phyloP scores from a whole-genome alignment of 129 eudicot species.

The Chrysanthemum lavandulifolium region DNA sequence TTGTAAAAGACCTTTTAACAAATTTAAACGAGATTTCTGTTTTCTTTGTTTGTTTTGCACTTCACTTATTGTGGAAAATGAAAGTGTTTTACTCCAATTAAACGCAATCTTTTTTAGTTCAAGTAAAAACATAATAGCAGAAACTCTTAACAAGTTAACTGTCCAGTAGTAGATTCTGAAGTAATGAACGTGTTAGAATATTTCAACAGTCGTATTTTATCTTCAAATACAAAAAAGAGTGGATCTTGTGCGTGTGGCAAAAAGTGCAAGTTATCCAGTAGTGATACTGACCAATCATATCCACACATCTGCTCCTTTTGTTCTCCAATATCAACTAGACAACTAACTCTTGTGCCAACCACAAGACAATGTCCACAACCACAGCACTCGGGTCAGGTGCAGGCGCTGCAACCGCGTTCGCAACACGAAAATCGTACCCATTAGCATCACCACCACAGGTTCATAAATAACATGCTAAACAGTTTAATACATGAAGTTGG shows the following conservation, averaged over 20 bases:
- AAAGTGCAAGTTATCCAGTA: slow-evolving; percentile 28
- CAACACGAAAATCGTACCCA: slow-evolving; percentile 24
- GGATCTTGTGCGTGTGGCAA: slow-evolving; percentile 17
- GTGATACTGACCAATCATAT: slow-evolving; percentile 22
- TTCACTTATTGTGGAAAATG: no score
- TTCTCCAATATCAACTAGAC: background rate
- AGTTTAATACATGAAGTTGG: background rate
- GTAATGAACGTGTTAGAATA: background rate
- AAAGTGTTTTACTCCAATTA: no score
- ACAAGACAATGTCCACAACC: slow-evolving; percentile 31
- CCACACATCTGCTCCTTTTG: slow-evolving; percentile 14
- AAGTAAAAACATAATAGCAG: no score
- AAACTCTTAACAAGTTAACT: no score
- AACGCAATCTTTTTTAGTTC: no score
- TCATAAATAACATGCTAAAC: background rate
- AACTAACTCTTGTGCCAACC: slow-evolving; percentile 17
- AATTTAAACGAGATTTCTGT: no score
- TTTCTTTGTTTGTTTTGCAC: no score
- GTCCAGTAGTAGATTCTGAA: no score
- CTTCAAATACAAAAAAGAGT: background rate
- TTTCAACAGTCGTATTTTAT: background rate
- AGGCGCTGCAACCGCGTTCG: slow-evolving; percentile 18
- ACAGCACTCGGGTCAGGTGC: slow-evolving; percentile 14
- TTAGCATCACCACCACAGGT: slow-evolving; percentile 18
- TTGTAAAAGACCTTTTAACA: no score